These are phyloP conservation scores for Neonectria hederae DNA, from an alignment of 2,329 filamentous ascomycete species.

Conservation along the genomic window DNA sequence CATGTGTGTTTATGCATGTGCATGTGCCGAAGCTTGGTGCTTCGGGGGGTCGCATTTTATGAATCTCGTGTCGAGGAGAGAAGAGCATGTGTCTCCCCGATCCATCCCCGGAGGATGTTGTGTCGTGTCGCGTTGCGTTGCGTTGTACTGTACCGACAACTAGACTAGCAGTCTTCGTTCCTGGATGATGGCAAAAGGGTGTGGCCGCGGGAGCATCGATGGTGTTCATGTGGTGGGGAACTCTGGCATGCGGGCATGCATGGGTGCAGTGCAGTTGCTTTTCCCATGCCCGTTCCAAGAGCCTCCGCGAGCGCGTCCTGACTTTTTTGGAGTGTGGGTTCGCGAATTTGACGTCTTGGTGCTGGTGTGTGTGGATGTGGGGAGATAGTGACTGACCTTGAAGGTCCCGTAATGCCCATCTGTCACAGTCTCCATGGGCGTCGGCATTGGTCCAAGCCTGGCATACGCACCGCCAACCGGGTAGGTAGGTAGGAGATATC, in stretches of 20 bases:
- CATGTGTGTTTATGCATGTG: background rate
- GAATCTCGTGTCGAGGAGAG: slow-evolving; percentile 1
- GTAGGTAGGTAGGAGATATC: slow-evolving; percentile 37
- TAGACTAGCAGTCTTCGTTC: slow-evolving; percentile 10
- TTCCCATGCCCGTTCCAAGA: background rate
- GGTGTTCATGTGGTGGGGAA: background rate
- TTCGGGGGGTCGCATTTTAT: slow-evolving; percentile 7
- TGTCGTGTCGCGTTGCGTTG: background rate
- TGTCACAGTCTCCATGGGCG: slow-evolving; percentile 33
- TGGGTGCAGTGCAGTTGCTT: background rate
- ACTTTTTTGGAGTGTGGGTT: slow-evolving; percentile 4
- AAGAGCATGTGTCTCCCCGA: slow-evolving; percentile 1
- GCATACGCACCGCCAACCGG: slow-evolving; percentile 14
- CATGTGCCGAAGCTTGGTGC: background rate
- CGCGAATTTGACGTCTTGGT: background rate
- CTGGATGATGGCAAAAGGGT: slow-evolving; percentile 11
- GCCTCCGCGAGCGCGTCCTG: slow-evolving; percentile 1
- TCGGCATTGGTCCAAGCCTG: slow-evolving; percentile 31
- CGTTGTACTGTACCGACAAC: too few species aligned
- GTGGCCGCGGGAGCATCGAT: background rate
- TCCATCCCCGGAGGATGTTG: slow-evolving; percentile 10
- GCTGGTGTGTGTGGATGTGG: slow-evolving; percentile 20
- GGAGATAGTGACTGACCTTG: slow-evolving; percentile 28
- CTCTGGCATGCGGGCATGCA: background rate
- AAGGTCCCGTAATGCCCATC: slow-evolving; percentile 36